These are phyloP conservation scores for Zymoseptoria ardabiliae DNA, from an alignment of 2,329 filamentous ascomycete species.

Conservation along the genomic window DNA sequence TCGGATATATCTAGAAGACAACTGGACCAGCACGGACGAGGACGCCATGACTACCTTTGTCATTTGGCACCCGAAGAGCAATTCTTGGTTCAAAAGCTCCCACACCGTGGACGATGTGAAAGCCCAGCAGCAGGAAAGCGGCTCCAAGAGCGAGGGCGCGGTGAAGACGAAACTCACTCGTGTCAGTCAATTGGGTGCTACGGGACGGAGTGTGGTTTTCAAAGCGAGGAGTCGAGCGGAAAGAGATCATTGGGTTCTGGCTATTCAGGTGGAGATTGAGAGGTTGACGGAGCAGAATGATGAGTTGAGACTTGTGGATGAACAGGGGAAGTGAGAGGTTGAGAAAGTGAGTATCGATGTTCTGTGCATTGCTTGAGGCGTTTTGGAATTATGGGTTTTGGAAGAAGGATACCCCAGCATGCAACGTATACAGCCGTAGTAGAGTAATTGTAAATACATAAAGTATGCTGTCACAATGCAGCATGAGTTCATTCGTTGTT, in stretches of 20 bases:
- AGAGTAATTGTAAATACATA: not conserved
- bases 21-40: conserved; percentile 56
- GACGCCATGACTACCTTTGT: conserved; percentile 61
- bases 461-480: not conserved
- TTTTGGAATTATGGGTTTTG: not conserved
- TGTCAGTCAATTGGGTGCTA: conserved; percentile 54
- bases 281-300: conserved; percentile 44
- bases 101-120: conserved; percentile 27
- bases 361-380: not conserved
- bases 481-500: not conserved
- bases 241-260: conserved; percentile 61
- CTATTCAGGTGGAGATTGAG: conserved; percentile 60
- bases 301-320: conserved; percentile 41
- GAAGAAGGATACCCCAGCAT: not conserved
- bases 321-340: not conserved
- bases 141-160: conserved; percentile 20
- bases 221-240: conserved; percentile 58
- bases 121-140: conserved; percentile 6
- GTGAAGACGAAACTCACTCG: conserved; percentile 45
- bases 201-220: conserved; percentile 58
- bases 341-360: not conserved
- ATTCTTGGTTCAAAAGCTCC: conserved; percentile 46
- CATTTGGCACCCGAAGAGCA: conserved; percentile 55
- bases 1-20: conserved; percentile 53
- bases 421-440: not conserved